A percentile compares a stretch with the other conserved stretches of the same genome.
Evolutionary conservation across 352 stramenopile genomes (phyloP).

Genomic region (Phytophthora melonis): DNA sequence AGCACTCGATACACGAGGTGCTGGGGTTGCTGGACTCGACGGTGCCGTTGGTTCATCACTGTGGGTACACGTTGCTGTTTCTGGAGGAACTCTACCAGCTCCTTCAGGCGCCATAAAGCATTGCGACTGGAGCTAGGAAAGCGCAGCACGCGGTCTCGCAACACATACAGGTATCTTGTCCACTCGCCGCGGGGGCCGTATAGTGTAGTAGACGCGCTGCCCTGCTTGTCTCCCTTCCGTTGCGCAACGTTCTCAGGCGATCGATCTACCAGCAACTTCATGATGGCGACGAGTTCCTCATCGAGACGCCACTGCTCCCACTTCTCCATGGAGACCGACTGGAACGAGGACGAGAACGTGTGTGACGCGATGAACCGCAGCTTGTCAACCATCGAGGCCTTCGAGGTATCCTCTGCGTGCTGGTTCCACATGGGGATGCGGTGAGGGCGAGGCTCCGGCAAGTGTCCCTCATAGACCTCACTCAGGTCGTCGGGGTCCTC

Average conservation of each 20-base stretch:
- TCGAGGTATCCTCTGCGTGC: neutral
- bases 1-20: constrained; percentile 61
- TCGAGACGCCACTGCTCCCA: constrained; percentile 61
- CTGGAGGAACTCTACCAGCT: constrained; percentile 44
- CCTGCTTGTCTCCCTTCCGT: neutral
- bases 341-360: constrained; percentile 66
- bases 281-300: constrained; percentile 44
- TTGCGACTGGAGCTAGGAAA: constrained; percentile 41
- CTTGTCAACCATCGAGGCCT: constrained; percentile 28
- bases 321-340: constrained; percentile 50
- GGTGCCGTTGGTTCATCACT: neutral
- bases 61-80: constrained; percentile 7
- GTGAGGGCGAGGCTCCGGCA: constrained; percentile 12
- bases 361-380: constrained; percentile 45
- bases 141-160: constrained; percentile 61
- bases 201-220: constrained; percentile 11
- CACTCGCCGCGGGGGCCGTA: constrained; percentile 56
- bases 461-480: constrained; percentile 64
- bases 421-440: constrained; percentile 9
- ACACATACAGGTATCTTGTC: constrained; percentile 66
- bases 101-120: constrained; percentile 45
- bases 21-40: constrained; percentile 30
- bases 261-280: constrained; percentile 33
- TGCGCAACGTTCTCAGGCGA: constrained; percentile 2
- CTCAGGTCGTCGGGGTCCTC: constrained; percentile 74